These are phyloP conservation scores for Podaxis sp. DNA, from an alignment of 768 basidiomycete species.

Conservation along the genomic window DNA sequence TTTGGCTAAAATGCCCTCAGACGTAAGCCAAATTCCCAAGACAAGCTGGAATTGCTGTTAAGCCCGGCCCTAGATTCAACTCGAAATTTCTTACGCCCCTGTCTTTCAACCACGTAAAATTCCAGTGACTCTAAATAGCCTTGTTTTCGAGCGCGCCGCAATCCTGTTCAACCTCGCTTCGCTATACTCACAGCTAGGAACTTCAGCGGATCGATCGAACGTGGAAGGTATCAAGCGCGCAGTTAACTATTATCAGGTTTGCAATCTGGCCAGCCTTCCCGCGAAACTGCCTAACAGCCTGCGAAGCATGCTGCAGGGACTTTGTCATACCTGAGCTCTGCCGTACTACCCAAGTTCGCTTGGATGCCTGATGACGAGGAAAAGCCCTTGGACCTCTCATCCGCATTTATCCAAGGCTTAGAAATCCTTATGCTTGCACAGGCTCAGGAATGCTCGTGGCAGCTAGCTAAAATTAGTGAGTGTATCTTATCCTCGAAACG, in stretches of 20 bases:
- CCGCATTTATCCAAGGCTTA: constrained; percentile 54
- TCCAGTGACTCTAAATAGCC: constrained; percentile 62
- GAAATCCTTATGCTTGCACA: constrained; percentile 85
- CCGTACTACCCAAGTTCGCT: constrained; percentile 48
- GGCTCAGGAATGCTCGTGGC: constrained; percentile 97
- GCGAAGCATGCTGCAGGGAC: constrained; percentile 65
- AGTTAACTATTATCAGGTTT: constrained; percentile 69
- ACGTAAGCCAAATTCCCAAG: constrained; percentile 39
- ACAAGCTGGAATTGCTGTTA: neutral
- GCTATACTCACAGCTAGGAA: constrained; percentile 78
- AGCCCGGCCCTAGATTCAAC: constrained; percentile 46
- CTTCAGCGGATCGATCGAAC: constrained; percentile 61
- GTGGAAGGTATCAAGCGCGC: constrained; percentile 85
- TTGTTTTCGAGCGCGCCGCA: constrained; percentile 78
- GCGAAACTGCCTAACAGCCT: constrained; percentile 4
- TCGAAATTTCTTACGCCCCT: constrained; percentile 70
- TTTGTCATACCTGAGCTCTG: constrained; percentile 53
- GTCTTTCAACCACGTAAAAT: constrained; percentile 55
- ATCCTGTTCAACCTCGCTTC: constrained; percentile 85
- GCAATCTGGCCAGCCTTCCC: constrained; percentile 23
- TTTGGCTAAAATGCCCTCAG: constrained; percentile 76
- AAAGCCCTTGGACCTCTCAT: constrained; percentile 63
- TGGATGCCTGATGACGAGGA: constrained; percentile 47
- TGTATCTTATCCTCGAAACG: constrained; percentile 2
- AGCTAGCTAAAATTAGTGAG: constrained; percentile 80